Percentiles rank a stretch among this genome's conserved stretches.
Evolutionary conservation across 2,329 filamentous ascomycete genomes (phyloP).

Genomic region (Septoria linicola): DNA sequence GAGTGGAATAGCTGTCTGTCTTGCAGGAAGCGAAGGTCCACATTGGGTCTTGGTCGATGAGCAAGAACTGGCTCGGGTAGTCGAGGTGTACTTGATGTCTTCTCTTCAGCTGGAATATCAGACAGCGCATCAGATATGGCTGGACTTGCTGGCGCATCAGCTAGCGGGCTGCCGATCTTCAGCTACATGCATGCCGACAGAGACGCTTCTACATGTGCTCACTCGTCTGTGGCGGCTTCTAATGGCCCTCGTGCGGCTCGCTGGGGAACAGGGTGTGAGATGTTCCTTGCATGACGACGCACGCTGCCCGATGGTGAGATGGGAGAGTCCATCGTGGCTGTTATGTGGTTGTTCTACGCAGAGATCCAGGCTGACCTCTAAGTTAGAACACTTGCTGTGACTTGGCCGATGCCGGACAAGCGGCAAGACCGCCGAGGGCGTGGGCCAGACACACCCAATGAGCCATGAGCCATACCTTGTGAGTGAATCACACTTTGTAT

Average conservation of each 20-base stretch:
- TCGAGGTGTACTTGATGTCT: slow-evolving; percentile 7
- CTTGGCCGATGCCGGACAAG: not conserved
- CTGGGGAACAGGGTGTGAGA: slow-evolving; percentile 51
- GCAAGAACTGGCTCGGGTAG: slow-evolving; percentile 20
- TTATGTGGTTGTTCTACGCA: too few relatives aligned
- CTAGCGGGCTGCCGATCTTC: slow-evolving; percentile 31
- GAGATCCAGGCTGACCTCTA: too few relatives aligned
- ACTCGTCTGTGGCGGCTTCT: slow-evolving; percentile 66
- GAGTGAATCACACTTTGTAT: not conserved
- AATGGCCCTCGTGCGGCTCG: slow-evolving; percentile 76
- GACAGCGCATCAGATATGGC: slow-evolving; percentile 5
- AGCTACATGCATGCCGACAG: slow-evolving; percentile 16
- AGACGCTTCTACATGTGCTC: slow-evolving; percentile 38
- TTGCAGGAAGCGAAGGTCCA: slow-evolving; percentile 79
- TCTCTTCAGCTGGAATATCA: slow-evolving; percentile 4
- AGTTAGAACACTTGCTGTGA: not conserved
- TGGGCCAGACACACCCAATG: too few relatives aligned
- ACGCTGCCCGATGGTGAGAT: slow-evolving; percentile 32
- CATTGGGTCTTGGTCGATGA: slow-evolving; percentile 34
- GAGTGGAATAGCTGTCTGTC: slow-evolving; percentile 80
- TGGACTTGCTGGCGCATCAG: slow-evolving; percentile 25
- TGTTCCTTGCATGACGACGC: slow-evolving; percentile 34
- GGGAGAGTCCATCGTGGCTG: slow-evolving; percentile 28
- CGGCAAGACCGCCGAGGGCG: not conserved
- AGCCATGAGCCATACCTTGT: too few relatives aligned